Conservation (phyloP, 148 eudicot species). For the Fagopyrum tataricum region DNA sequence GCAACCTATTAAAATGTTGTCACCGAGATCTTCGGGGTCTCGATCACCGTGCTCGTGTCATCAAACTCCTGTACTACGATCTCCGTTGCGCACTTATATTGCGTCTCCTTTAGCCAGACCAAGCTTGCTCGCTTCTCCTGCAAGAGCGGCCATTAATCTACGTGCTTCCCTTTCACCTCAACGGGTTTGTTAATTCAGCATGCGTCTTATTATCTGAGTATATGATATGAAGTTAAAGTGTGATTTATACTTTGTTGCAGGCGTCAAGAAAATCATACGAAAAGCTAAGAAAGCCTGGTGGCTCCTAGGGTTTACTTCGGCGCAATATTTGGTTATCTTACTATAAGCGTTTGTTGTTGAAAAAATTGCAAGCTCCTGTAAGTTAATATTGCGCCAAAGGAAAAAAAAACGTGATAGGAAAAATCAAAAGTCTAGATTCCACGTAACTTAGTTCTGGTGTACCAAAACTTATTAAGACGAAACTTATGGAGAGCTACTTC, state of each 20-base stretch:
- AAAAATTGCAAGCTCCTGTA: too few relatives aligned
- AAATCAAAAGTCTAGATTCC: too few relatives aligned
- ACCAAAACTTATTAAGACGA: too few relatives aligned
- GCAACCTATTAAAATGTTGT: constrained; percentile 33
- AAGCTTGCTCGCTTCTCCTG: constrained; percentile 44
- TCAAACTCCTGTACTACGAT: constrained; percentile 31
- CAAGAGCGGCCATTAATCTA: constrained; percentile 16
- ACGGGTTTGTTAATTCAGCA: background rate
- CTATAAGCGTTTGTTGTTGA: too few relatives aligned
- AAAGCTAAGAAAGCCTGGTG: constrained; percentile 3
- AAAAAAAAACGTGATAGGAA: too few relatives aligned
- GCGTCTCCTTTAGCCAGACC: constrained; percentile 52
- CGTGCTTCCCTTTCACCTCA: constrained; percentile 12
- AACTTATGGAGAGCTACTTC: too few relatives aligned
- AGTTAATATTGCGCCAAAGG: too few relatives aligned
- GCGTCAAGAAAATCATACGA: constrained; percentile 9
- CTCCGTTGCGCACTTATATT: constrained; percentile 43
- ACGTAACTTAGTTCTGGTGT: too few relatives aligned
- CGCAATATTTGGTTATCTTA: background rate
- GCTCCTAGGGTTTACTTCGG: background rate
- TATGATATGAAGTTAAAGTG: background rate
- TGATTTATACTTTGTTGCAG: background rate
- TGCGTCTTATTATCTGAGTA: background rate
- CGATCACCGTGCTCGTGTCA: constrained; percentile 25
- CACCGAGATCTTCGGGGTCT: constrained; percentile 41